These are phyloP conservation scores for Trametes cinnabarina DNA, from an alignment of 768 basidiomycete genomes.

Conservation along the genomic window DNA sequence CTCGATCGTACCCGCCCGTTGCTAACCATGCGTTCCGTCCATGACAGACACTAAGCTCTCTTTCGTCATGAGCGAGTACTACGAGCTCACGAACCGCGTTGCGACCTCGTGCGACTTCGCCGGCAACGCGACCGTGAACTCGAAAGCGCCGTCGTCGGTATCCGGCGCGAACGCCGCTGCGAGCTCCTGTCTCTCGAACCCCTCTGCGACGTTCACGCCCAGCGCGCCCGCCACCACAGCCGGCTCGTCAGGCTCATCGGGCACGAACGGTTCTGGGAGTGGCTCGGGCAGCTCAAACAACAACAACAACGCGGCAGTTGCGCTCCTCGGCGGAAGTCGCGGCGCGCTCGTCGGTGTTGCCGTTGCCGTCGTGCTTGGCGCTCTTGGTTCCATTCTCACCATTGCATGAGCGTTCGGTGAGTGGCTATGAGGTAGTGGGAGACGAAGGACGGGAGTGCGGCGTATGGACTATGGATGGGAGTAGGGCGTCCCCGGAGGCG, in stretches of 20 bases:
- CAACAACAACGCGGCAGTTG: constrained; percentile 16
- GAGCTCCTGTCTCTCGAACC: constrained; percentile 64
- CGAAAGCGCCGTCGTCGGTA: constrained; percentile 46
- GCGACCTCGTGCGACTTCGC: constrained; percentile 70
- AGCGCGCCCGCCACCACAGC: constrained; percentile 37
- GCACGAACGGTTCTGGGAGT: constrained; percentile 1
- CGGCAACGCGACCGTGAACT: constrained; percentile 81
- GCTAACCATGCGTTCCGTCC: background rate
- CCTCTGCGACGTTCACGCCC: constrained; percentile 63
- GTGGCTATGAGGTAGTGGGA: background rate
- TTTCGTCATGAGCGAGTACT: constrained; percentile 80
- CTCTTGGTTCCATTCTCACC: constrained; percentile 22
- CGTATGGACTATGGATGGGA: background rate
- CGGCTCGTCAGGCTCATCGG: background rate
- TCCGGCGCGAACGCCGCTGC: constrained; percentile 55
- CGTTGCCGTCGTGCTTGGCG: constrained; percentile 20
- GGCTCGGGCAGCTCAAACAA: background rate
- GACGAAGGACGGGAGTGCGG: background rate
- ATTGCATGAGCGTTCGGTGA: constrained; percentile 19
- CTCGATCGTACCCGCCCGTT: background rate
- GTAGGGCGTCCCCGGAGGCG: background rate
- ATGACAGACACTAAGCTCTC: constrained; percentile 70
- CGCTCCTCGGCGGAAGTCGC: constrained; percentile 5
- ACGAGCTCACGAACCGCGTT: constrained; percentile 58
- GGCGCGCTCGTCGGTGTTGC: constrained; percentile 20